Percentiles rank a stretch among this genome's conserved stretches.
phyloP scores from a whole-genome alignment of 1,139 yeast species.

The Lodderomyces beijingensis region DNA sequence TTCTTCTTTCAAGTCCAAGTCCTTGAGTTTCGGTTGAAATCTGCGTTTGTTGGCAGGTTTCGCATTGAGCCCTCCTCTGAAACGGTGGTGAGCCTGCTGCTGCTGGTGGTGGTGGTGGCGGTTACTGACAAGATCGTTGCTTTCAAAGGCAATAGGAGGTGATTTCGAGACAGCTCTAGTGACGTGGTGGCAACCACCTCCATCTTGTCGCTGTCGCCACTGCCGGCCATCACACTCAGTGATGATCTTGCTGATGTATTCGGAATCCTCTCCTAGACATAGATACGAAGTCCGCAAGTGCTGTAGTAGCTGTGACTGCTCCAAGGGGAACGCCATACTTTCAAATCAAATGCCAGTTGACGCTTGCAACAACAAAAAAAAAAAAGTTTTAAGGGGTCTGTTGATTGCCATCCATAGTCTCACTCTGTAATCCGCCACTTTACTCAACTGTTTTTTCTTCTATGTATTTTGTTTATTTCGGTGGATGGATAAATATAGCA shows the following conservation, averaged over 20 bases:
- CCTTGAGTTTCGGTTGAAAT: not conserved
- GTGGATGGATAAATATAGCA: too few relatives aligned
- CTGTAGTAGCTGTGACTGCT: slow-evolving; percentile 25
- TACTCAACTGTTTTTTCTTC: too few relatives aligned
- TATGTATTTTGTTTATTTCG: too few relatives aligned
- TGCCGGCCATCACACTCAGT: slow-evolving; percentile 8
- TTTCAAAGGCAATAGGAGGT: slow-evolving; percentile 33
- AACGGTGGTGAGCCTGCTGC: not conserved
- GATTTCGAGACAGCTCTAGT: slow-evolving; percentile 22
- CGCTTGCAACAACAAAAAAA: too few relatives aligned
- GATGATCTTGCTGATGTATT: slow-evolving; percentile 21
- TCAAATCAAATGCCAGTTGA: too few relatives aligned
- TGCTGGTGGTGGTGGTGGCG: too few relatives aligned
- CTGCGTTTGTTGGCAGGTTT: not conserved
- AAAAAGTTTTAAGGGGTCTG: too few relatives aligned
- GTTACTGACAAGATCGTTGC: too few relatives aligned
- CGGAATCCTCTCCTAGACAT: slow-evolving; percentile 24
- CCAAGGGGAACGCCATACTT: slow-evolving; percentile 36
- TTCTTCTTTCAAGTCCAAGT: not conserved
- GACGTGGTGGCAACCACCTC: too few relatives aligned
- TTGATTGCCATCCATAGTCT: too few relatives aligned
- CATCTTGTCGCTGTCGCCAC: not conserved
- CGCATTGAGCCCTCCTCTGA: not conserved
- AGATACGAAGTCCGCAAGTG: slow-evolving; percentile 31
- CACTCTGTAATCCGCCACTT: too few relatives aligned